These are phyloP conservation scores for Penicillium rolfsii DNA, from an alignment of 2,329 filamentous ascomycete genomes.

Conservation along the genomic window DNA sequence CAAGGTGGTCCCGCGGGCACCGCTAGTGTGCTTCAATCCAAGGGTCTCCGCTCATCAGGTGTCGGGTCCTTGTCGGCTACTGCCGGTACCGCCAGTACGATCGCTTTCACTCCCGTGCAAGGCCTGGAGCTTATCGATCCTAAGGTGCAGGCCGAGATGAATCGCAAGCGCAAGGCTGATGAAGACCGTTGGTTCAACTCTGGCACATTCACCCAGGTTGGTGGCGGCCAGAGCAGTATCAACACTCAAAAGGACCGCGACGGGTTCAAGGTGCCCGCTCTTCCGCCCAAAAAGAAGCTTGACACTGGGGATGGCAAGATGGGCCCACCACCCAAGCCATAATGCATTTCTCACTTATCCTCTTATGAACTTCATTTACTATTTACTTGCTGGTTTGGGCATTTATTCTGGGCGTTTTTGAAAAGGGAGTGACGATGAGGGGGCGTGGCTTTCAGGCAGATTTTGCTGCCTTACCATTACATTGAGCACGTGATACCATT, in stretches of 20 bases:
- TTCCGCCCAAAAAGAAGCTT: slow-evolving; percentile 74
- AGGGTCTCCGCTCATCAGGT: slow-evolving; percentile 78
- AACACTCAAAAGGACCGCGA: slow-evolving; percentile 50
- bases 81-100: slow-evolving; percentile 77
- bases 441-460: slow-evolving; percentile 11
- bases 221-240: slow-evolving; percentile 41
- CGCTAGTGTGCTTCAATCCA: slow-evolving; percentile 71
- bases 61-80: slow-evolving; percentile 71
- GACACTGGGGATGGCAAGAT: slow-evolving; percentile 66
- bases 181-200: slow-evolving; percentile 97
- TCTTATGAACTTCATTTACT: slow-evolving; percentile 6
- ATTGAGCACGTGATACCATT: slow-evolving; percentile 24
- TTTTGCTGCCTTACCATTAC: slow-evolving; percentile 9
- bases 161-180: slow-evolving; percentile 87
- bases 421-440: background rate
- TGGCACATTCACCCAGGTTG: slow-evolving; percentile 92
- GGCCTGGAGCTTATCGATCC: slow-evolving; percentile 94
- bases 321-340: slow-evolving; percentile 45
- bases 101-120: slow-evolving; percentile 93
- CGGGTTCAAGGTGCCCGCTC: slow-evolving; percentile 79
- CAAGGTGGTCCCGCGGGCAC: slow-evolving; percentile 62
- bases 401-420: slow-evolving; percentile 23
- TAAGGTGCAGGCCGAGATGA: slow-evolving; percentile 84
- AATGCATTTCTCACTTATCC: slow-evolving; percentile 16
- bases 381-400: slow-evolving; percentile 18